Base-by-base conservation (phyloP, 1,139 yeast genomes). In the Yamadazyma spencermartinsiae region DNA sequence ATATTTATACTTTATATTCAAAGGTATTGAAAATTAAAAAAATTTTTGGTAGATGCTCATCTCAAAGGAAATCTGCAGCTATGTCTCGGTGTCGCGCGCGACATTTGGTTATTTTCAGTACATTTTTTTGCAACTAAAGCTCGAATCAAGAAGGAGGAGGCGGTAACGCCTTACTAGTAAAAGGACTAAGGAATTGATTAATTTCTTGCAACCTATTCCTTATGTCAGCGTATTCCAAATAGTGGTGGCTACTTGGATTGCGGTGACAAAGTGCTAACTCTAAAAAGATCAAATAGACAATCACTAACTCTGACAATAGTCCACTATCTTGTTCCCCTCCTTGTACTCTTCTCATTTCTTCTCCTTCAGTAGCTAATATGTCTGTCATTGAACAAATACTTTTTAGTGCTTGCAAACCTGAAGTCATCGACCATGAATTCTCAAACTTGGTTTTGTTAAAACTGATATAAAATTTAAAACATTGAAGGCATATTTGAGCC, bases 391-490 rank as follows among this genome's bases (percentile, higher is more conserved):
- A n/a, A n/a, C n/a, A n/a, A n/a, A n/a, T n/a, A 23, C 4, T 4
- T 7, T 23, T 23, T 11, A 23, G n/a, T 10, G n/a, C n/a, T 4
- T 4, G 7, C 12, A 23, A 23, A 12, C 26, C 8, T 12, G 7
- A 11, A 23, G 9, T 4, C 3, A 16, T 14, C 11, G 16, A 7
- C 20, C 20, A 15, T 4, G 20, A 9, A 16, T 13, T 16, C 3
- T 3, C 3, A 10, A 28, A 15, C 11, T 28, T 28, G 3, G n/a
- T 8, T 20, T 15, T 33, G 31, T 51, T 54, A 37, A 52, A 53
- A 21, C 52, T 48, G 14, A 55, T 29, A 38, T 50, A 53, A 36
- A 40, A 46, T 34, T 49, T 47, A 16, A 42, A 35, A 16, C 42
- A 38, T 14, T 31, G 31, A 7, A 40, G 31, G 15, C 35, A 24